Percentiles rank a stretch among this genome's conserved stretches.
These are phyloP conservation scores for Phytopythium cucurbitacearum DNA, from an alignment of 352 stramenopile species.

Conservation along the genomic window DNA sequence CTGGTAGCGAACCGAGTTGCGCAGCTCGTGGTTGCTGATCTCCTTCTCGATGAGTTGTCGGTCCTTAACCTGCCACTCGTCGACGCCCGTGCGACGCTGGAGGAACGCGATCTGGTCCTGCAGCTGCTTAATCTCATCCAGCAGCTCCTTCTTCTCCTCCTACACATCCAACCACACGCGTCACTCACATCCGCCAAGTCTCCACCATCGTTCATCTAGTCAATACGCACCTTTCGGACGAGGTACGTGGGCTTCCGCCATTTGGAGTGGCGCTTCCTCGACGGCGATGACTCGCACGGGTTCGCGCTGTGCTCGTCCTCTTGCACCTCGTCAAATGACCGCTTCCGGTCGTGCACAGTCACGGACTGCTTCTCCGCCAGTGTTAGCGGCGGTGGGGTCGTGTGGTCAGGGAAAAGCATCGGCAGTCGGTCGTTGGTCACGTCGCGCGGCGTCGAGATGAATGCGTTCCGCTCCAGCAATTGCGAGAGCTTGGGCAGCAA, in stretches of 20 bases:
- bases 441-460: not conserved
- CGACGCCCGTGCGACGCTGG: constrained; percentile 19
- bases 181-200: not conserved
- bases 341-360: not conserved
- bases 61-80: constrained; percentile 24
- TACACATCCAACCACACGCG: constrained; percentile 2
- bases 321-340: constrained; percentile 11
- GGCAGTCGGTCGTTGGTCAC: no score
- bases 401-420: not conserved
- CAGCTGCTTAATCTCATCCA: constrained; percentile 28
- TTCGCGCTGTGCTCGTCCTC: constrained; percentile 8
- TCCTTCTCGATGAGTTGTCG: constrained; percentile 17
- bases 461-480: constrained; percentile 4
- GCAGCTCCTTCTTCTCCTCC: constrained; percentile 34
- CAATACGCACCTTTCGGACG: constrained; percentile 22
- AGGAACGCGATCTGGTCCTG: constrained; percentile 27
- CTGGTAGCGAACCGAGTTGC: constrained; percentile 23
- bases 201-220: not conserved
- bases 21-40: constrained; percentile 27
- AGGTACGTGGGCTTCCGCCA: constrained; percentile 37
- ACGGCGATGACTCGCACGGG: not conserved
- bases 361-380: not conserved
- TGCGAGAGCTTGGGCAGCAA: constrained; percentile 7
- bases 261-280: constrained; percentile 18
- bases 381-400: not conserved